Conservation (phyloP, 1,284 basidiomycete genomes). For the Leccinum pachyderme region DNA sequence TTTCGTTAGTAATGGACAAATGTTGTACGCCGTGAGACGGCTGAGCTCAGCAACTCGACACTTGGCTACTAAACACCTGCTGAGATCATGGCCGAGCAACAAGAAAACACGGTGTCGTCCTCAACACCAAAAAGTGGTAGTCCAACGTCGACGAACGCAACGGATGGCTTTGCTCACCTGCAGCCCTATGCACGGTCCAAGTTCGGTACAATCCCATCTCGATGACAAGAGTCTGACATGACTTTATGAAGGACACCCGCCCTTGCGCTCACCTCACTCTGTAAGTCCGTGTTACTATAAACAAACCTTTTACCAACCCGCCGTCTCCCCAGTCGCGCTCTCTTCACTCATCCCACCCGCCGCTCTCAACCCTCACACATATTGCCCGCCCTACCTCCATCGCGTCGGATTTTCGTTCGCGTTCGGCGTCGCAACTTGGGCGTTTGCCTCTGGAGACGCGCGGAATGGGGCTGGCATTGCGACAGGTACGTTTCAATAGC, state of each 20-base stretch:
- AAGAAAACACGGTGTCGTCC: background rate
- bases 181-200: constrained; percentile 34
- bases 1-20: constrained; percentile 1
- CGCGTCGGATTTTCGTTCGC: constrained; percentile 44
- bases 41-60: background rate
- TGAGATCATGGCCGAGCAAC: constrained; percentile 12
- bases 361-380: constrained; percentile 20
- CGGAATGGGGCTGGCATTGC: constrained; percentile 46
- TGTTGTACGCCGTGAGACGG: constrained; percentile 7
- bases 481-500: constrained; percentile 35
- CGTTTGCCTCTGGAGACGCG: constrained; percentile 39
- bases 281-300: constrained; percentile 17
- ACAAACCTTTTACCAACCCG: background rate
- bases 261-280: constrained; percentile 31
- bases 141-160: constrained; percentile 15
- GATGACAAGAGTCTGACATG: constrained; percentile 15
- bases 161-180: constrained; percentile 24
- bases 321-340: constrained; percentile 32
- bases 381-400: constrained; percentile 42
- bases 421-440: constrained; percentile 47
- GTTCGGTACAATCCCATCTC: constrained; percentile 22
- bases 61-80: background rate
- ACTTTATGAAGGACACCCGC: constrained; percentile 20
- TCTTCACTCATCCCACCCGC: constrained; percentile 39
- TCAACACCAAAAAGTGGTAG: background rate